phyloP scores from a whole-genome alignment of 192 early-diverging fungal species.

The Coemansia sp. region DNA sequence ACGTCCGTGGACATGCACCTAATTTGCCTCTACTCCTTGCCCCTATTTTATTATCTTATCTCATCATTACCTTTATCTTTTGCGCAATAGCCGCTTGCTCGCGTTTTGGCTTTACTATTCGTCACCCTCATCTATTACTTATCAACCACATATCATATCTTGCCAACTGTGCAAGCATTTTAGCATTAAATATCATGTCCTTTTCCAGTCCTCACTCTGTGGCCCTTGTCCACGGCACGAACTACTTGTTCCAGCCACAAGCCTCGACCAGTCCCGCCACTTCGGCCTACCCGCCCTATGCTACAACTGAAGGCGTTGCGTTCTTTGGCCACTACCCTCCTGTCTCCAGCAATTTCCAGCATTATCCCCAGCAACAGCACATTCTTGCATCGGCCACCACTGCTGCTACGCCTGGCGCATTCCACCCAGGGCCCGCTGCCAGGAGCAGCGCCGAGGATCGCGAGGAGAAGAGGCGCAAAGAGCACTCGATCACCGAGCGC shows the following conservation, averaged over 20 bases:
- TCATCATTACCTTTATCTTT: neutral
- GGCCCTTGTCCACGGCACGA: neutral
- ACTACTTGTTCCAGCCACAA: neutral
- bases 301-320: neutral
- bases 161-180: neutral
- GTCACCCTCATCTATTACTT: neutral
- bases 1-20: neutral
- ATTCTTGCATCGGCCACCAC: neutral
- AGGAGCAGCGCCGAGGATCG: conserved; percentile 43
- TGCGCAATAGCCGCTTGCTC: neutral
- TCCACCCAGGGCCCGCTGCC: neutral
- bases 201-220: neutral
- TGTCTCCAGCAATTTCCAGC: neutral
- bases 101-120: neutral
- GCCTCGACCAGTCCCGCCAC: neutral
- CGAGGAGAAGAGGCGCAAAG: conserved; percentile 71
- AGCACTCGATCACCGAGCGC: conserved; percentile 82
- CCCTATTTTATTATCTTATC: neutral
- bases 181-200: neutral
- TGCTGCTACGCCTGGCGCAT: neutral
- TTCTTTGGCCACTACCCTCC: neutral
- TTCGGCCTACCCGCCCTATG: neutral
- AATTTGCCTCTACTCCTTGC: neutral
- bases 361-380: neutral
- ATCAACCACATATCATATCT: neutral